Evolutionary conservation across 768 basidiomycete genomes (phyloP).

Genomic region (Cubamyces lactineus): DNA sequence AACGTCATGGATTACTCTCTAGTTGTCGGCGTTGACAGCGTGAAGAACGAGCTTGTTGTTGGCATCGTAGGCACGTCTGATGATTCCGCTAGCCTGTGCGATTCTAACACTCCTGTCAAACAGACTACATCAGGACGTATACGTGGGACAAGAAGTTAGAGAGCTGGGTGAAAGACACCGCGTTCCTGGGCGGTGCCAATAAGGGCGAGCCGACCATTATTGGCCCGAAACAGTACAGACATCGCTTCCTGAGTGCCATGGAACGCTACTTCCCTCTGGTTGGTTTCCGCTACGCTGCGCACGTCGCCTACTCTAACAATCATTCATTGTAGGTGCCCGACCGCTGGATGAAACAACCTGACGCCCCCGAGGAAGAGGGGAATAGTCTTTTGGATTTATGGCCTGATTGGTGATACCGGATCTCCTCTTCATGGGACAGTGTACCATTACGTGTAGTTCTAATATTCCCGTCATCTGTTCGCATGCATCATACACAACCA

Average conservation of each 20-base stretch:
- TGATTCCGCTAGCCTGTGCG: neutral
- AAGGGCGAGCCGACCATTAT: conserved; percentile 96
- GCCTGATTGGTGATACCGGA: conserved; percentile 42
- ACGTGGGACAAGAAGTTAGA: conserved; percentile 99
- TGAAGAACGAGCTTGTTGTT: conserved; percentile 87
- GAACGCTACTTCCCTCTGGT: conserved; percentile 89
- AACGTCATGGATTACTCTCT: conserved; percentile 99
- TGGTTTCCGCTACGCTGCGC: conserved; percentile 30
- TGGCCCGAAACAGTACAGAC: conserved; percentile 92
- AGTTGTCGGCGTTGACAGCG: conserved; percentile 92
- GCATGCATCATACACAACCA: neutral
- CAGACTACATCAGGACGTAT: conserved; percentile 94
- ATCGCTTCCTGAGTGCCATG: conserved; percentile 86
- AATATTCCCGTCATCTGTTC: neutral
- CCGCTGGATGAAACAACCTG: conserved; percentile 88
- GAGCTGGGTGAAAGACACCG: conserved; percentile 96
- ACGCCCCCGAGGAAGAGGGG: conserved; percentile 75
- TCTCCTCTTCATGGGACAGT: neutral
- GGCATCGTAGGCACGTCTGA: conserved; percentile 90
- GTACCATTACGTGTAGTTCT: conserved; percentile 4
- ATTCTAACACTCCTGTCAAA: neutral
- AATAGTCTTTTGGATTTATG: conserved; percentile 42
- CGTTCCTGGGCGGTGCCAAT: conserved; percentile 81
- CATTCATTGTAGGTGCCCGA: conserved; percentile 68
- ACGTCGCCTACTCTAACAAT: conserved; percentile 8